These are phyloP conservation scores for Rhododendron griersonianum DNA, from an alignment of 148 eudicot genomes.

Conservation along the genomic window DNA sequence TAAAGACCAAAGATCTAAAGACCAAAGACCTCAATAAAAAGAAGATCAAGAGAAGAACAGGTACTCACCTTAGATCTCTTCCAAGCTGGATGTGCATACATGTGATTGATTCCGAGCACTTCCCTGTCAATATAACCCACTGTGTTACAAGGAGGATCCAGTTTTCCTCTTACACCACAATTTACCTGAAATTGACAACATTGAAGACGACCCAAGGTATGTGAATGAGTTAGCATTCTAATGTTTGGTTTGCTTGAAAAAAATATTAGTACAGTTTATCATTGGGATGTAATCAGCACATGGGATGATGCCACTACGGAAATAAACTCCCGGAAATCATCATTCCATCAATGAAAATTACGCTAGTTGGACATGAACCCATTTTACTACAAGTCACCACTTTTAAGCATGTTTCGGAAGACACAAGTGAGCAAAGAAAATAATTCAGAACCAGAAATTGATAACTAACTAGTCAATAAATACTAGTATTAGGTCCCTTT, in stretches of 20 bases:
- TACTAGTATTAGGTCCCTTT: not conserved
- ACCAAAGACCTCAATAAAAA: not conserved
- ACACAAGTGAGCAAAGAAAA: not conserved
- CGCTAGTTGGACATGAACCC: not conserved
- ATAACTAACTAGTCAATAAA: not conserved
- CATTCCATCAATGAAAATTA: not conserved
- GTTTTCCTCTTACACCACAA: slow-evolving; percentile 68
- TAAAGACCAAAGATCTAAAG: not conserved
- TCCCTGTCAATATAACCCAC: slow-evolving; percentile 80
- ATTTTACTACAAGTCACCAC: not conserved
- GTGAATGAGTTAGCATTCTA: not conserved
- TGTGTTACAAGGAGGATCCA: slow-evolving; percentile 84
- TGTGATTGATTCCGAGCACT: slow-evolving; percentile 68
- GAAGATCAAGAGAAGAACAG: not conserved
- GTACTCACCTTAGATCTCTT: slow-evolving; percentile 67
- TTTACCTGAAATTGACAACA: slow-evolving; percentile 38
- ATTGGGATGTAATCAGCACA: not conserved
- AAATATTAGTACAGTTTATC: not conserved
- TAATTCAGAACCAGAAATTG: not conserved
- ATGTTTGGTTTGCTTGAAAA: not conserved
- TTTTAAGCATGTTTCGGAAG: not conserved
- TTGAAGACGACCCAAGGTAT: not conserved
- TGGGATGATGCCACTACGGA: not conserved
- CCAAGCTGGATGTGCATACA: slow-evolving; percentile 89
- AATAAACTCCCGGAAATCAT: not conserved